Evolutionary conservation across 805 yeast species (phyloP), one percentile per base, ranked within the genome.

Genomic region (Naumovozyma castellii): DNA sequence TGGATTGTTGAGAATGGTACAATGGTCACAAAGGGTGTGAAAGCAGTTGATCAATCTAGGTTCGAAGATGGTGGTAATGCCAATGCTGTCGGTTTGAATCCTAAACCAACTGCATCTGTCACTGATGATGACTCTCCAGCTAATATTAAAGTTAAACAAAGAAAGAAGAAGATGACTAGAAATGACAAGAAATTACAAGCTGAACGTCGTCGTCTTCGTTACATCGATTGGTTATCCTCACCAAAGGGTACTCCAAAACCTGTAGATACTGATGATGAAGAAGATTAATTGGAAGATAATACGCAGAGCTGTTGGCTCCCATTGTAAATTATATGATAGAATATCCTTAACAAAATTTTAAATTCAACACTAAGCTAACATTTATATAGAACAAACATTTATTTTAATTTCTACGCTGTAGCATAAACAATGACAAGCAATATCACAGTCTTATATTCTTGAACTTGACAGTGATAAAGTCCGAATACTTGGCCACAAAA

Each of bases 241-340:
- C 96, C 98, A 49, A 92, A 92, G 78, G 98, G 98, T 25, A 92
- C 98, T 16, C 97, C 97, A 51, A 84, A 83, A 61, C 94, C 96
- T 4, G 78, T 71, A 22, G 95, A 92, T 57, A 81, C 97, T 30
- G 97, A 92, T 57, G 96, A 85, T 47, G 97, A 90, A 62, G 64
- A 57, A 34, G 52, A 46, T 32, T 43, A 41, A 32, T 34, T 30
- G 9, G 36, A 36, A 22, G 32, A 34, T 17, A 15, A 18, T 25
- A 14, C 6, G 14, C 18, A 32, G 32, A 29, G 32, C 10, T 22
- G 27, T 22, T 22, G 27, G 10, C 27, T 22, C 27, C 10, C 10
- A 10, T 22, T 22, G 27, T 22, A 22, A 6, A 22, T 6, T 22
- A 22, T 6, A 6, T 22, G 27, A 22, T 22, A 22, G 27, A 22